Conservation (phyloP, 495 filamentous ascomycete genomes). For the Penicillium coffeae region DNA sequence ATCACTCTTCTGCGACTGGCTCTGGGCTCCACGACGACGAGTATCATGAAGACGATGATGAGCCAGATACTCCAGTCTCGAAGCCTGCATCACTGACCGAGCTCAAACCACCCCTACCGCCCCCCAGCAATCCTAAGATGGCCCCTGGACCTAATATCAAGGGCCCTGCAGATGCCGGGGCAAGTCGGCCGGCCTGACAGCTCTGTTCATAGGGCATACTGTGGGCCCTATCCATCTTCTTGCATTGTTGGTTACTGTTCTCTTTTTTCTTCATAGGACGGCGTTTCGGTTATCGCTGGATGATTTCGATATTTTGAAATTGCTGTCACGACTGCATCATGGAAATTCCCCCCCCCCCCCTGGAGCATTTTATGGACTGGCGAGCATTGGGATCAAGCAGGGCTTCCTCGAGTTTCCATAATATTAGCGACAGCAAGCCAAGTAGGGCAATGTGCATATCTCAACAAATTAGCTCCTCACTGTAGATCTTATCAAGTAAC, state of each 20-base stretch:
- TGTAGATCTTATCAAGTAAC: background rate
- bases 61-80: conserved; percentile 28
- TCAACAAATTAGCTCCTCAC: background rate
- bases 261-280: background rate
- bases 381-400: conserved; percentile 17
- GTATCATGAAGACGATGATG: conserved; percentile 55
- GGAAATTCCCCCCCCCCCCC: conserved; percentile 30
- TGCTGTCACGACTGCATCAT: conserved; percentile 21
- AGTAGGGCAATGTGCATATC: conserved; percentile 21
- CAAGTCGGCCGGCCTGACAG: conserved; percentile 36
- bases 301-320: conserved; percentile 9
- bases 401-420: conserved; percentile 14
- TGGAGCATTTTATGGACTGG: conserved; percentile 15
- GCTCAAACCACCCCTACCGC: conserved; percentile 33
- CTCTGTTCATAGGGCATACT: background rate
- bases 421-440: conserved; percentile 17
- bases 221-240: conserved; percentile 6
- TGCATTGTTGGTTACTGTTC: background rate
- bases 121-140: conserved; percentile 23
- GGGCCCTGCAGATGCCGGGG: conserved; percentile 27
- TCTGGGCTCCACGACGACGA: conserved; percentile 51
- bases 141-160: conserved; percentile 16
- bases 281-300: conserved; percentile 3
- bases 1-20: conserved; percentile 40
- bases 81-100: conserved; percentile 33